Base-by-base conservation (phyloP, 2,329 filamentous ascomycete genomes). In the Colletotrichum lini region DNA sequence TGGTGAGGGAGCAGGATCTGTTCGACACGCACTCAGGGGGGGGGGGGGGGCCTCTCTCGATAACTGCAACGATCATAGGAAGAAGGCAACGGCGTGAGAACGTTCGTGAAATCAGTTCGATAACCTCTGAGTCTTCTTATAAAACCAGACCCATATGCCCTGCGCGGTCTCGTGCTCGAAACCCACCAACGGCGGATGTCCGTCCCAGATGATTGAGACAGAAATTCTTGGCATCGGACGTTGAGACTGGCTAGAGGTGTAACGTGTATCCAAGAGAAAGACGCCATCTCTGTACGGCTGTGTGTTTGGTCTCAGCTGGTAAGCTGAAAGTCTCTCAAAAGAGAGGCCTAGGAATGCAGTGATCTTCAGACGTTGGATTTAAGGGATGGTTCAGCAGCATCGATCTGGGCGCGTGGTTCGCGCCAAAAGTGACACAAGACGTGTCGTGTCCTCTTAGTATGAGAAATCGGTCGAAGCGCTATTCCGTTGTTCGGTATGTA, bases 291-390 rank as follows among this genome's bases (percentile, higher is more conserved):
- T 13, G 21, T 35, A n/a, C 21, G 16, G 30, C 21, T 18, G 8
- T 10, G 23, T 5, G 7, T 35, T 63, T 4, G 21, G 38, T 18
- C 40, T 49, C 61, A 35, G 18, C 12, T 18, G 50, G 26, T 45
- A 57, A 47, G 35, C 49, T 35, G 23, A 45, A 21, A 18, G 50
- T 38, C 26, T 23, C 50, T 54, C 50, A 13, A 35, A 40, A 35
- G 23, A 47, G n/a, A 30, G 40, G 50, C 62, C 23, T 38, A 8
- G 62, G 62, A 57, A 65, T 65, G 62, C n/a, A 9, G 62, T 47
- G 30, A 52, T 62, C 45, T 38, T 30, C 30, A 26, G 45, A 23
- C 13, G 59, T 26, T 62, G 59, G 30, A 26, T 42, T 26, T 21
- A 65, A 57, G 50, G 62, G 52, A 49, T 57, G 23, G 42, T 12